Conservation (phyloP, 768 basidiomycete genomes). For the Hypholoma fasciculare region DNA sequence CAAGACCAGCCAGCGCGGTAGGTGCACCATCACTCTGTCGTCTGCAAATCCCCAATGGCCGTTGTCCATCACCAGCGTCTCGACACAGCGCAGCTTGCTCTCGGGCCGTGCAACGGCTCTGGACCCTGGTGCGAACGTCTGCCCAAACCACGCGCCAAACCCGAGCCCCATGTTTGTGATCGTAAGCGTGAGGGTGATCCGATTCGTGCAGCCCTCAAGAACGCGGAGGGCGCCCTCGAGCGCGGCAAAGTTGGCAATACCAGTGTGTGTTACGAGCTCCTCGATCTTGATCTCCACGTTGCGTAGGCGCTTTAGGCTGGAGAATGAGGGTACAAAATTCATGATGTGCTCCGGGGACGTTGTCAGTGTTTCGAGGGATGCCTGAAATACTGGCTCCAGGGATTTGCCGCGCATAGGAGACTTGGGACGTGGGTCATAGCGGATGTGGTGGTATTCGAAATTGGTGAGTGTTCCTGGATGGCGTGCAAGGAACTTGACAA, state of each 20-base stretch:
- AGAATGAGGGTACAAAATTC: constrained; percentile 16
- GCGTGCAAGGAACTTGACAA: constrained; percentile 18
- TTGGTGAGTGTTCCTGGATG: constrained; percentile 10
- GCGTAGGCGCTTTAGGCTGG: constrained; percentile 2
- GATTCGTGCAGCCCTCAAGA: constrained; percentile 11
- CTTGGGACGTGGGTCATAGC: constrained; percentile 15
- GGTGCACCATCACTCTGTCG: not conserved
- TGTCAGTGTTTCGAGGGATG: constrained; percentile 7
- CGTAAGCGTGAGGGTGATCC: constrained; percentile 14
- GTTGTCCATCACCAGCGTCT: constrained; percentile 19
- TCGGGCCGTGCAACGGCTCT: constrained; percentile 11
- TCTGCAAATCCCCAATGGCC: constrained; percentile 17
- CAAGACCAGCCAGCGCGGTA: constrained; percentile 14
- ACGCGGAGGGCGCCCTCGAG: constrained; percentile 14
- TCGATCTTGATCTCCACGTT: constrained; percentile 13
- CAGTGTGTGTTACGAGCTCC: not conserved
- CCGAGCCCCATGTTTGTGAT: constrained; percentile 15
- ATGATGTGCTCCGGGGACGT: constrained; percentile 17
- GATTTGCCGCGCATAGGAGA: not conserved
- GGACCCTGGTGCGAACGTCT: constrained; percentile 5
- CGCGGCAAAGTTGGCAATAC: constrained; percentile 5
- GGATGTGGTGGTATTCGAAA: constrained; percentile 19
- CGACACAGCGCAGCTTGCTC: constrained; percentile 9
- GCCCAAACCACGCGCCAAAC: constrained; percentile 16
- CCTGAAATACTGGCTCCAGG: constrained; percentile 8